Conservation (phyloP, 768 basidiomycete genomes). For the Pulveroboletus sp. region DNA sequence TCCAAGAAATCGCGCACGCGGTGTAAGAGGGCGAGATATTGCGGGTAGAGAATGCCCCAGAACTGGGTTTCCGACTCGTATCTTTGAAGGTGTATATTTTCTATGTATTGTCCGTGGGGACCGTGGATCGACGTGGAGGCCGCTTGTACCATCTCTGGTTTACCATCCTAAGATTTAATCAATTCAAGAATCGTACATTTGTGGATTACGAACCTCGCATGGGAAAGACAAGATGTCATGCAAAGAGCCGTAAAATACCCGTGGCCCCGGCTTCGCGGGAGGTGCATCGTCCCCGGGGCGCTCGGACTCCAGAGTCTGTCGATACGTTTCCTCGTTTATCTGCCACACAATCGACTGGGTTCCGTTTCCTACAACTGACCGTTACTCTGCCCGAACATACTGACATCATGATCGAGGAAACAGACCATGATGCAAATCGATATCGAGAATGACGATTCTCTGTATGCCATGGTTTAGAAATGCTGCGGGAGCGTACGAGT, state of each 20-base stretch:
- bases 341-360: conserved; percentile 91
- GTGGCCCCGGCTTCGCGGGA: conserved; percentile 40
- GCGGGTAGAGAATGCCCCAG: conserved; percentile 51
- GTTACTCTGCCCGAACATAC: not conserved
- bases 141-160: conserved; percentile 50
- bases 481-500: conserved; percentile 40
- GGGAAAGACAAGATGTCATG: conserved; percentile 92
- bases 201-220: conserved; percentile 60
- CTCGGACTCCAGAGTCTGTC: conserved; percentile 56
- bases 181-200: not conserved
- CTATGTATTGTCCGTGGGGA: conserved; percentile 2
- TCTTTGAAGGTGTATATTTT: conserved; percentile 28
- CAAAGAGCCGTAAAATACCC: conserved; percentile 85
- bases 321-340: conserved; percentile 84
- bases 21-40: conserved; percentile 42
- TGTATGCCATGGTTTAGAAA: conserved; percentile 75
- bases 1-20: conserved; percentile 70
- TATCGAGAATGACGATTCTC: conserved; percentile 83
- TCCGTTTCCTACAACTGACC: conserved; percentile 64
- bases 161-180: conserved; percentile 61
- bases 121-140: not conserved
- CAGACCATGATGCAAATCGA: conserved; percentile 43
- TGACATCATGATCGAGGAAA: not conserved
- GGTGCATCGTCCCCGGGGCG: conserved; percentile 20
- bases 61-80: not conserved